Percentiles rank a stretch among this genome's conserved stretches.
Conservation (phyloP, 2,329 filamentous ascomycete species). For the Trichoderma koningii region DNA sequence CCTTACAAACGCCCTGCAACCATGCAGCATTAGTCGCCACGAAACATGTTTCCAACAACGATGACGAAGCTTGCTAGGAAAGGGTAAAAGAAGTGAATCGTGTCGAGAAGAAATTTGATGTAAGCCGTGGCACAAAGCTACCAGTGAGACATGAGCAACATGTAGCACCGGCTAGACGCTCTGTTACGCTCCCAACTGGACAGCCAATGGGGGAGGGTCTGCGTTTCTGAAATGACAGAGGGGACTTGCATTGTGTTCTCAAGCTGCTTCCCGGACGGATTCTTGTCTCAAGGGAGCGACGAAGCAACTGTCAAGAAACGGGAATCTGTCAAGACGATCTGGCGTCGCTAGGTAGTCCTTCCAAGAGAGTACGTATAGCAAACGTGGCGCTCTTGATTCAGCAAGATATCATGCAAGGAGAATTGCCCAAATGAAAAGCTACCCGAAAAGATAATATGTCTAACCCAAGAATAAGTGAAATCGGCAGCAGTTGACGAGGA, state of each 20-base stretch:
- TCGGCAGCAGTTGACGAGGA: not conserved
- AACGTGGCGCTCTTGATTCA: not conserved
- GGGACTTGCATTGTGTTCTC: not conserved
- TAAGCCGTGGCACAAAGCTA: not conserved
- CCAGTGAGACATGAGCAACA: slow-evolving; percentile 1
- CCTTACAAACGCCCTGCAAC: slow-evolving; percentile 31
- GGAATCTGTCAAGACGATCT: too few relatives aligned
- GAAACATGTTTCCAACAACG: not conserved
- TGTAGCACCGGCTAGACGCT: not conserved
- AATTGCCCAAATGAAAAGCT: not conserved
- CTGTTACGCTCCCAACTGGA: slow-evolving; percentile 7
- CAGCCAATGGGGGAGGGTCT: not conserved
- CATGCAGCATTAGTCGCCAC: slow-evolving; percentile 5
- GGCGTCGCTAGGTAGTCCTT: not conserved
- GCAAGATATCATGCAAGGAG: not conserved
- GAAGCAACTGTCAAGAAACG: not conserved
- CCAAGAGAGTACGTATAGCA: not conserved
- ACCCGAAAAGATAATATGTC: not conserved
- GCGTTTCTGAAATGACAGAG: not conserved
- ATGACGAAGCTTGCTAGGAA: not conserved
- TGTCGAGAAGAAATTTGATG: not conserved
- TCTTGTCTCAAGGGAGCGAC: not conserved
- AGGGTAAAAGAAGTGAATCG: not conserved
- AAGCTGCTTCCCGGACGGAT: not conserved
- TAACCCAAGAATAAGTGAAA: not conserved